Conservation (phyloP, 2,329 filamentous ascomycete genomes). For the Scolecobasidium constrictum region DNA sequence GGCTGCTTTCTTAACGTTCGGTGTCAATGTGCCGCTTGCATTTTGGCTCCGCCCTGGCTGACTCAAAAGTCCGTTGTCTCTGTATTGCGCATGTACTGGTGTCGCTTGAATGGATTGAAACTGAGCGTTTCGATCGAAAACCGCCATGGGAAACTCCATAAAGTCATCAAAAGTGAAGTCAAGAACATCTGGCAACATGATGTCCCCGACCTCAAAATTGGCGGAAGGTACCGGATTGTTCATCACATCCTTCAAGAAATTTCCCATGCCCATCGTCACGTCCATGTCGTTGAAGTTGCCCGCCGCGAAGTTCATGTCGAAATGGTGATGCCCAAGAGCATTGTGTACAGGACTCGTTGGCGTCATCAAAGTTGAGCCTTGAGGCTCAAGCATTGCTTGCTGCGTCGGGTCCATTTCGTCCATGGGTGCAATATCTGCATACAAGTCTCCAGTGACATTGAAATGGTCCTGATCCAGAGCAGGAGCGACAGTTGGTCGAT, state of each 20-base stretch:
- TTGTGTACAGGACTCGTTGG: too few species aligned
- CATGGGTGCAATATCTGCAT: too few species aligned
- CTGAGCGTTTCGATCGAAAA: conserved; percentile 18
- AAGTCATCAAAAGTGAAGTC: conserved; percentile 34
- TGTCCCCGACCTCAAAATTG: conserved; percentile 32
- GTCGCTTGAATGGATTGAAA: conserved; percentile 10
- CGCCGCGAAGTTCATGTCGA: not conserved
- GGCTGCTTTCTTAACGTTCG: not conserved
- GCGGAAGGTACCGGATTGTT: conserved; percentile 3
- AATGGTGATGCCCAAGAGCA: too few species aligned
- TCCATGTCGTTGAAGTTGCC: not conserved
- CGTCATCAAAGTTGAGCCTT: too few species aligned
- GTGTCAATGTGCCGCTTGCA: not conserved
- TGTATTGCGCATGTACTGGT: not conserved
- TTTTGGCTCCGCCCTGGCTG: conserved; percentile 13
- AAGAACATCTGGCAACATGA: conserved; percentile 32
- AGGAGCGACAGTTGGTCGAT: too few species aligned
- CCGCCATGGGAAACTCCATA: conserved; percentile 33
- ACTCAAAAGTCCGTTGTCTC: too few species aligned
- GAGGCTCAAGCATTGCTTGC: too few species aligned
- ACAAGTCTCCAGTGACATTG: too few species aligned
- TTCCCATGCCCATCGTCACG: not conserved
- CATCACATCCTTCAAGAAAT: not conserved
- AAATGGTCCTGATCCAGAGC: too few species aligned
- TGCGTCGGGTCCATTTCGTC: too few species aligned